Percentiles rank a stretch among this genome's conserved stretches.
Conservation (phyloP, 108 stramenopile genomes). For the Nitzschia inconspicua region DNA sequence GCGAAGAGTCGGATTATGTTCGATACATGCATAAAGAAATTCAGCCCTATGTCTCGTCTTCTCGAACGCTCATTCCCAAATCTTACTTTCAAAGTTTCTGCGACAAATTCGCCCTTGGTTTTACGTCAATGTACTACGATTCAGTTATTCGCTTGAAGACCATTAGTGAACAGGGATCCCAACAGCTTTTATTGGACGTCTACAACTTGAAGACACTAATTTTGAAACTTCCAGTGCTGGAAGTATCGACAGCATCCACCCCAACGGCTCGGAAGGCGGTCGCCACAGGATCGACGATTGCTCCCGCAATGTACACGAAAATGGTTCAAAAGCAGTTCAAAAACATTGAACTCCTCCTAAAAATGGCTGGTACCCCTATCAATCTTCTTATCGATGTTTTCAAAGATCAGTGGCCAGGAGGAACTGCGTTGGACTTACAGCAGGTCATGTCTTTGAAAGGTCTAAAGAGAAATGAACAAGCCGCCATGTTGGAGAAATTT, state of each 20-base stretch:
- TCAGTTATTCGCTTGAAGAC: conserved; percentile 73
- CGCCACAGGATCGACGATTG: conserved; percentile 56
- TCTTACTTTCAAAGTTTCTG: conserved; percentile 93
- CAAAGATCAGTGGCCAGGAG: conserved; percentile 86
- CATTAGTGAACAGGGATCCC: conserved; percentile 91
- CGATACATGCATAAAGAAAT: conserved; percentile 81
- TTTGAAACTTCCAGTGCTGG: conserved; percentile 81
- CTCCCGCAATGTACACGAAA: conserved; percentile 92
- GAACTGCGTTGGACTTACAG: conserved; percentile 78
- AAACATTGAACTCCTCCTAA: conserved; percentile 93
- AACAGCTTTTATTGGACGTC: conserved; percentile 97
- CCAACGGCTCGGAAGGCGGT: conserved; percentile 24
- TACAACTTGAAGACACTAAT: conserved; percentile 94
- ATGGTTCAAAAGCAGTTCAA: conserved; percentile 92
- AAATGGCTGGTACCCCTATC: conserved; percentile 91
- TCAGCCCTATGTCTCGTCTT: conserved; percentile 64
- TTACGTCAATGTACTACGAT: conserved; percentile 74
- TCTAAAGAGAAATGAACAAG: conserved; percentile 85
- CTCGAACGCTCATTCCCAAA: conserved; percentile 59
- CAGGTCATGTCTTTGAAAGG: conserved; percentile 90
- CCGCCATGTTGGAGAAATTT: conserved; percentile 77
- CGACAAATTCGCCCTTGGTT: conserved; percentile 90
- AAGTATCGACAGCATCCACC: conserved; percentile 19
- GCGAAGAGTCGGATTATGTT: conserved; percentile 93
- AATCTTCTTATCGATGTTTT: conserved; percentile 90